phyloP scores from a whole-genome alignment of 306 rosid species.

The Fragaria vesca region DNA sequence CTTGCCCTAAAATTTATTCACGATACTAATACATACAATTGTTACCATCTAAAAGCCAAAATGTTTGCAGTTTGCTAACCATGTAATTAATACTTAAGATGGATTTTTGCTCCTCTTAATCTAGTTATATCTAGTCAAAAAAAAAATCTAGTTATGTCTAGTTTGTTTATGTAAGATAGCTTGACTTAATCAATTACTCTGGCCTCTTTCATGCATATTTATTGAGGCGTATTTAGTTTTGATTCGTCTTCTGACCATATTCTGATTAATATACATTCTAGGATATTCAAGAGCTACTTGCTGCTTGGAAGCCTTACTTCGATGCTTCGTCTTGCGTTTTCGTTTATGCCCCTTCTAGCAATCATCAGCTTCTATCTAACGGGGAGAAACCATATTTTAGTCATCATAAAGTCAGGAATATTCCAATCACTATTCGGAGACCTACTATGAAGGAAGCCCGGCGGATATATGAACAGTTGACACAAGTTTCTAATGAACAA shows the following conservation, averaged over 20 bases:
- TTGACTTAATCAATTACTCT: not conserved
- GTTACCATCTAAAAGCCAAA: not conserved
- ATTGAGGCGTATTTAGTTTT: not conserved
- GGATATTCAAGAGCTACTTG: slow-evolving; percentile 92
- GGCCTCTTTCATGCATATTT: not conserved
- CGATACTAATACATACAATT: not conserved
- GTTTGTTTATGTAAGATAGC: not conserved
- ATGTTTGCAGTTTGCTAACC: not conserved
- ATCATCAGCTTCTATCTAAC: slow-evolving; percentile 73
- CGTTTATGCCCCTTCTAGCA: slow-evolving; percentile 77
- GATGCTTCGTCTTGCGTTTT: slow-evolving; percentile 73
- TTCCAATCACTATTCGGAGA: slow-evolving; percentile 74
- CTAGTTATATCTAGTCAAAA: too few species aligned
- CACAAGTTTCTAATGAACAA: slow-evolving; percentile 53
- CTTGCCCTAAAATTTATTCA: not conserved
- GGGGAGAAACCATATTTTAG: slow-evolving; percentile 70
- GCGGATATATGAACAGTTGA: slow-evolving; percentile 68
- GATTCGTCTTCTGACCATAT: not conserved
- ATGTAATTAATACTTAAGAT: not conserved
- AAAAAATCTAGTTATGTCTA: not conserved
- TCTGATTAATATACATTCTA: slow-evolving; percentile 37
- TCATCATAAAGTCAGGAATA: slow-evolving; percentile 48
- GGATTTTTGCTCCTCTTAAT: not conserved
- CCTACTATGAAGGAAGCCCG: slow-evolving; percentile 88
- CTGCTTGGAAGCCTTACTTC: slow-evolving; percentile 78